Evolutionary conservation across 2,329 filamentous ascomycete species (phyloP).

Genomic region (Colletotrichum abscissum): DNA sequence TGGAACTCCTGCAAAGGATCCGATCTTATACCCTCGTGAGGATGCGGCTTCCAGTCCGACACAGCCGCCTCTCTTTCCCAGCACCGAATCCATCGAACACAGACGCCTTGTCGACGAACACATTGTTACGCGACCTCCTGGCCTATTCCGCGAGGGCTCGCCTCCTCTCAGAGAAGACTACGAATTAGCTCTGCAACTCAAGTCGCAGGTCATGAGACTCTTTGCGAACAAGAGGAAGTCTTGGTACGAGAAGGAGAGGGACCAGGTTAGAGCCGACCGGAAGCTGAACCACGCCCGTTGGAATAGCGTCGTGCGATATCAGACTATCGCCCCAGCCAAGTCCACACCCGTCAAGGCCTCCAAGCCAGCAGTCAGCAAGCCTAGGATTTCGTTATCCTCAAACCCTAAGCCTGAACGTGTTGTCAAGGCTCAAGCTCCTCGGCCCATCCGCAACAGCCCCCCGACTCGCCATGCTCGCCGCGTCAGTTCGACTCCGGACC

Average conservation of each 20-base stretch:
- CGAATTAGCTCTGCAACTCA: conserved; percentile 62
- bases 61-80: conserved; percentile 62
- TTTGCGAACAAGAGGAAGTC: conserved; percentile 55
- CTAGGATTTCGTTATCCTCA: conserved; percentile 24
- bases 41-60: conserved; percentile 54
- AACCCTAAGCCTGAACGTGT: conserved; percentile 46
- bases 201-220: conserved; percentile 61
- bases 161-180: conserved; percentile 67
- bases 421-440: conserved; percentile 49
- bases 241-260: conserved; percentile 64
- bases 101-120: conserved; percentile 63
- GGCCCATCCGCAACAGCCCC: conserved; percentile 48
- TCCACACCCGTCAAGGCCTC: conserved; percentile 41
- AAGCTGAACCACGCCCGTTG: conserved; percentile 48
- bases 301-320: conserved; percentile 44
- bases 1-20: conserved; percentile 56
- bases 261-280: conserved; percentile 59
- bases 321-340: conserved; percentile 57
- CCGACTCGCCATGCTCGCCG: conserved; percentile 44
- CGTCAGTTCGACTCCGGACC: conserved; percentile 61
- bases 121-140: conserved; percentile 55
- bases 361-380: conserved; percentile 24
- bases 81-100: conserved; percentile 52
- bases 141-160: conserved; percentile 54
- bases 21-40: conserved; percentile 66